Evolutionary conservation across 2,329 filamentous ascomycete species (phyloP).

Genomic region (Aspergillus ochraceus): DNA sequence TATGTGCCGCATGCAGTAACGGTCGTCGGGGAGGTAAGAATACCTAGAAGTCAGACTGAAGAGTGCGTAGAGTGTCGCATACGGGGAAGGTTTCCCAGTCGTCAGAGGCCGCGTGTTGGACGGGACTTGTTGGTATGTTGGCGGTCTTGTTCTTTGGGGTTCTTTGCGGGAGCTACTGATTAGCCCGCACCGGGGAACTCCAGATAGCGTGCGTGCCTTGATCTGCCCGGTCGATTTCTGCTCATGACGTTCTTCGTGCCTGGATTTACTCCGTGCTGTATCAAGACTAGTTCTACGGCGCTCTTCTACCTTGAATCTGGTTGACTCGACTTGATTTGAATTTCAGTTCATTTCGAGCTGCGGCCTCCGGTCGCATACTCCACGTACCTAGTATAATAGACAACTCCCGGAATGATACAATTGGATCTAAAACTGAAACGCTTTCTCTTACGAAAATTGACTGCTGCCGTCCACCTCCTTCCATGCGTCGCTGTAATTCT

Average conservation of each 20-base stretch:
- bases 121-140: constrained; percentile 19
- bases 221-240: not conserved
- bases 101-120: not conserved
- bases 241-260: not conserved
- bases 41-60: not conserved
- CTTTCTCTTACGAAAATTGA: not conserved
- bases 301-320: too few relatives aligned
- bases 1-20: constrained; percentile 27
- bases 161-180: constrained; percentile 17
- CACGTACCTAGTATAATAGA: not conserved
- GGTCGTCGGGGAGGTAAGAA: not conserved
- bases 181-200: constrained; percentile 5
- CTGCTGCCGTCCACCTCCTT: constrained; percentile 7
- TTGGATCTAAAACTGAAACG: constrained; percentile 10
- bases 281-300: too few relatives aligned
- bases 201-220: not conserved
- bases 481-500: constrained; percentile 9
- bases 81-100: constrained; percentile 2
- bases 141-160: constrained; percentile 17
- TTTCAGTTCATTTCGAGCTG: not conserved
- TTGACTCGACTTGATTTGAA: not conserved
- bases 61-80: not conserved
- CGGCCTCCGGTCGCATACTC: not conserved
- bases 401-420: not conserved
- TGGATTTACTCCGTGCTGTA: too few relatives aligned